phyloP scores from a whole-genome alignment of 257 asterid species.

The Henckelia pumila region DNA sequence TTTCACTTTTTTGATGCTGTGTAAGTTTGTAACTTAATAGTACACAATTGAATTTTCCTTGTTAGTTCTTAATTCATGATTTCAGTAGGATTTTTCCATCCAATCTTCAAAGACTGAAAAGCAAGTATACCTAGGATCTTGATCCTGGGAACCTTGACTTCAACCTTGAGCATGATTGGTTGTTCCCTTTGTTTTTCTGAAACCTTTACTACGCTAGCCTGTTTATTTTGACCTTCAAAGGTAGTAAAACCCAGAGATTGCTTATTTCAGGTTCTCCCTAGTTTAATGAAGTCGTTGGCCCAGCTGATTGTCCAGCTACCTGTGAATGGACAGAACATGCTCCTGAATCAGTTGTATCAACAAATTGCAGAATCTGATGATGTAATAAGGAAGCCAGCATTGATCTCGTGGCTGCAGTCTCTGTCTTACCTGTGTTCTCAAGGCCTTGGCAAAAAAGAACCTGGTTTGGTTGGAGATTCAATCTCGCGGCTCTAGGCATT shows the following conservation, averaged over 20 bases:
- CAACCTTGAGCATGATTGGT: conserved; percentile 4
- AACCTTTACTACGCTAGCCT: neutral
- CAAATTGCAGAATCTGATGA: conserved; percentile 85
- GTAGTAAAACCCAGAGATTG: conserved; percentile 5
- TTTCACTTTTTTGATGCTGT: too few relatives aligned
- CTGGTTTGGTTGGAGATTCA: conserved; percentile 26
- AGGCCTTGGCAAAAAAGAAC: conserved; percentile 25
- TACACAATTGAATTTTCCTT: too few relatives aligned
- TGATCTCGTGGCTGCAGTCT: conserved; percentile 85
- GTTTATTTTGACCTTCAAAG: neutral
- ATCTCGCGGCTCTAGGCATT: conserved; percentile 36
- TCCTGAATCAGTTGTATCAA: conserved; percentile 65
- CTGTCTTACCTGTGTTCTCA: conserved; percentile 66
- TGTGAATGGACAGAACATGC: conserved; percentile 41
- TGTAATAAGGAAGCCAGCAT: conserved; percentile 69
- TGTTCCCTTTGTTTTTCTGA: conserved; percentile 12
- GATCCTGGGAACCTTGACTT: neutral
- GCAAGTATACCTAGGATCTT: neutral
- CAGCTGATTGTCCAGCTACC: conserved; percentile 57
- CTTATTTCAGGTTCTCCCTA: conserved; percentile 60
- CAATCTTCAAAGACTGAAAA: too few relatives aligned
- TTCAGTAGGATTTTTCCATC: too few relatives aligned
- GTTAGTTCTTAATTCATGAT: too few relatives aligned
- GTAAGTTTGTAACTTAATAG: neutral
- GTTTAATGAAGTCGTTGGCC: conserved; percentile 71